Evolutionary conservation across 495 filamentous ascomycete species (phyloP), one percentile per base, ranked within the genome.

Genomic region (Oidiodendron maius): DNA sequence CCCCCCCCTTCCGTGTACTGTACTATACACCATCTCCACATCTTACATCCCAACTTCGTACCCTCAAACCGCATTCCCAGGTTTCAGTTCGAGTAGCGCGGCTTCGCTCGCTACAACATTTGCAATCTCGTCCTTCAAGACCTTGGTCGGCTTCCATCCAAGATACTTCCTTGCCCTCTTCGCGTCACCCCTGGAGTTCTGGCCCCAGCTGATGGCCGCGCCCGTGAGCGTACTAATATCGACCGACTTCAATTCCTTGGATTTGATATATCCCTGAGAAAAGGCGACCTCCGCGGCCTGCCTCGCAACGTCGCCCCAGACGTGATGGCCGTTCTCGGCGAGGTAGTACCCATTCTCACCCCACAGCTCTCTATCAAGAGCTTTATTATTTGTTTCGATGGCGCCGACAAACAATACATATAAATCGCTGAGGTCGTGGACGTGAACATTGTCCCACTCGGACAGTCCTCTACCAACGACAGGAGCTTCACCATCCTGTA

Each of bases 301-400:
- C 22, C 70, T 70, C 30, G 83, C 70, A 21, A 90, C 62, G 39
- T 87, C 77, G 25, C 79, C 81, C 86, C 86, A 93, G 22, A 50
- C 55, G 58, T 86, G 83, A 40, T 79, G 65, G 3, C 81, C 85
- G 55, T 82, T 83, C 62, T 88, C 82, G 28, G 76, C 73, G 50
- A 90, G 77, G 62, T 85, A 91, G 62, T 93, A 91, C 1, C 78
- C 87, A 55, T 84, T 71, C 8, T 72, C 66, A 6, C 82, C 83
- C 80, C 87, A 95, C 12, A 85, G 80, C 30, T 86, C 84, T 18
- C 77, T 68, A 37, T 59, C 52, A 13, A 50, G 5, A 4, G 52
- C 48, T 5, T 73, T 72, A 9, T 76, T 80, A 13, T 74, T 75
- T 5, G 57, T 60, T 1, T 75, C 66, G 4, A 84, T 85, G 4